A percentile compares a stretch with the other conserved stretches of the same genome.
phyloP scores from a whole-genome alignment of 1,284 basidiomycete genomes.

The Ustilago curta region DNA sequence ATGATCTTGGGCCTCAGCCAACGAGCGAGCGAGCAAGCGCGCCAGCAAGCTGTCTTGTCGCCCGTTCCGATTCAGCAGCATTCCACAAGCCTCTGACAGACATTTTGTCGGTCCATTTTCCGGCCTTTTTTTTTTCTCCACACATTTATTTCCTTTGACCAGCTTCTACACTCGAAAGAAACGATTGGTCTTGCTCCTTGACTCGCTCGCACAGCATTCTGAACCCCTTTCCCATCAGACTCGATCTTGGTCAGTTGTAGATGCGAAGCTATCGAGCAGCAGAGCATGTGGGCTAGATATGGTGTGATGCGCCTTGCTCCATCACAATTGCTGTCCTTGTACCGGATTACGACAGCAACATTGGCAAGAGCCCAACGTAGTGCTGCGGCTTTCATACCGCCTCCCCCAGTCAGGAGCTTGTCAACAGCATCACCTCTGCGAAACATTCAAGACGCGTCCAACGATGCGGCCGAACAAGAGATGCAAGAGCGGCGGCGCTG shows the following conservation, averaged over 20 bases:
- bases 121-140: slow-evolving; percentile 3
- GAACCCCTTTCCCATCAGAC: not conserved
- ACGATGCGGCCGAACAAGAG: slow-evolving; percentile 21
- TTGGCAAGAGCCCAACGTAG: not conserved
- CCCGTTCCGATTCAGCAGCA: too few species aligned
- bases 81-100: too few species aligned
- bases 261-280: too few species aligned
- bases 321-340: too few species aligned
- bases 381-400: not conserved
- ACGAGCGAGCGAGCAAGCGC: too few species aligned
- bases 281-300: not conserved
- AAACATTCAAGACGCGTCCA: not conserved
- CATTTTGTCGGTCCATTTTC: slow-evolving; percentile 6
- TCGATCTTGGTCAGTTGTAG: not conserved
- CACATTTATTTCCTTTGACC: not conserved
- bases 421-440: not conserved
- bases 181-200: not conserved
- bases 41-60: too few species aligned
- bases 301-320: not conserved
- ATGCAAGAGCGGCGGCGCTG: slow-evolving; percentile 42
- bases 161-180: not conserved
- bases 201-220: not conserved
- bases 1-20: too few species aligned
- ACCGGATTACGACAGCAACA: not conserved
- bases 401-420: not conserved